phyloP scores from a whole-genome alignment of 176 grass and related monocot genomes.

The Musa schizocarpa region DNA sequence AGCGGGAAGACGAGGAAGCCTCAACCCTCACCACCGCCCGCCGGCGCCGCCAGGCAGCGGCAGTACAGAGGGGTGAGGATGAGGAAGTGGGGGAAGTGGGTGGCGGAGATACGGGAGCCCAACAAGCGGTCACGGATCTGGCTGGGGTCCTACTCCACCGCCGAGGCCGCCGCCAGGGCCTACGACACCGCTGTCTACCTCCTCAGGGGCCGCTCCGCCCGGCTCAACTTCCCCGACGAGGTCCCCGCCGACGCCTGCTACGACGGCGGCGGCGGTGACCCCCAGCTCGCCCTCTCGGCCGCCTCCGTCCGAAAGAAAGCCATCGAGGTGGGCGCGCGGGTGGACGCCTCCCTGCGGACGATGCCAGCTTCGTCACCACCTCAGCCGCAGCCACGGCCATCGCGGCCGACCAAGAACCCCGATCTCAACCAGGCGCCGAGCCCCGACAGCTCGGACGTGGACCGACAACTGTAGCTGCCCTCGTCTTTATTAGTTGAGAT shows the following conservation, averaged over 20 bases:
- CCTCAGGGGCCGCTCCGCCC: constrained; percentile 55
- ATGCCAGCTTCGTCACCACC: constrained; percentile 23
- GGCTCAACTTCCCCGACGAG: constrained; percentile 90
- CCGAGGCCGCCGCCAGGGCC: constrained; percentile 68
- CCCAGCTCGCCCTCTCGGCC: constrained; percentile 34
- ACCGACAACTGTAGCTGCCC: constrained; percentile 12
- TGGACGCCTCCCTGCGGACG: constrained; percentile 69
- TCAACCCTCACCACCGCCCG: constrained; percentile 21
- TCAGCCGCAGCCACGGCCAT: constrained; percentile 7
- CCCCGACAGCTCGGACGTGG: constrained; percentile 79
- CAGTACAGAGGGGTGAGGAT: constrained; percentile 78
- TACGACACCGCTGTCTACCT: constrained; percentile 88
- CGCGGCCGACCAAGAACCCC: constrained; percentile 34
- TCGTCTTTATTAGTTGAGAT: neutral
- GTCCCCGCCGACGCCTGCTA: constrained; percentile 25
- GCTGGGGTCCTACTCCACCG: constrained; percentile 69
- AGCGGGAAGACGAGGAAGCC: constrained; percentile 14
- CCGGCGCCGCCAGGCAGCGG: constrained; percentile 1
- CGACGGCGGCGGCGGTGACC: neutral
- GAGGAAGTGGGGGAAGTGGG: constrained; percentile 99
- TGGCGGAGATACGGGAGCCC: constrained; percentile 91
- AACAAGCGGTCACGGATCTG: constrained; percentile 90
- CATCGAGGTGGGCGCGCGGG: constrained; percentile 68
- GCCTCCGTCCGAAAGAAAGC: constrained; percentile 85
- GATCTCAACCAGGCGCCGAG: constrained; percentile 76